Evolutionary conservation across 2,329 filamentous ascomycete species (phyloP).

Genomic region (Biscogniauxia marginata): DNA sequence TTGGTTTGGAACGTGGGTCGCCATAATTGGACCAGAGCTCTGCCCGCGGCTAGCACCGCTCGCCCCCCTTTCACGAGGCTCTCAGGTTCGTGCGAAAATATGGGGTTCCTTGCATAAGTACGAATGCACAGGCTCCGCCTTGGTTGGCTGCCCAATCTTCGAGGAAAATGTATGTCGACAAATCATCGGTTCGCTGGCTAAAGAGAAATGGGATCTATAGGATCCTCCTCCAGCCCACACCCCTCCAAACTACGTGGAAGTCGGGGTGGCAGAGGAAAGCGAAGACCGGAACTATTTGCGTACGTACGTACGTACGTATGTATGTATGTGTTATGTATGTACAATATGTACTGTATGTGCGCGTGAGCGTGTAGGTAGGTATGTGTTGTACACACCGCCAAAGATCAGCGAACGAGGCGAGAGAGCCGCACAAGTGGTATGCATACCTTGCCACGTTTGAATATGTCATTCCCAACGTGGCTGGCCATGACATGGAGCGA

Average conservation of each 20-base stretch:
- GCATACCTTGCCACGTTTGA: neutral
- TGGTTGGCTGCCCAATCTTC: neutral
- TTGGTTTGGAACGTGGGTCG: neutral
- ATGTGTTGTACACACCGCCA: neutral
- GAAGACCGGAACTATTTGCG: neutral
- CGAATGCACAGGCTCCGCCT: neutral
- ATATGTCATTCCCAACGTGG: neutral
- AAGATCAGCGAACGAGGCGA: neutral
- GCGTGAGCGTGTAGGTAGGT: neutral
- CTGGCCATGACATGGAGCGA: neutral
- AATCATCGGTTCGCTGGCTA: neutral
- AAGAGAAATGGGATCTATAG: neutral
- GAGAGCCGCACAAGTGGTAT: neutral
- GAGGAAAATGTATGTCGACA: neutral
- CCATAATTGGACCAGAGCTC: neutral
- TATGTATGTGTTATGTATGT: neutral
- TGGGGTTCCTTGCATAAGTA: neutral
- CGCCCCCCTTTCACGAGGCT: neutral
- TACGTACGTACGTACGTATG: neutral
- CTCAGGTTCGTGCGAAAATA: neutral
- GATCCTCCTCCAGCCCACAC: neutral
- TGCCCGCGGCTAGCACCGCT: neutral
- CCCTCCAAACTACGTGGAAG: neutral
- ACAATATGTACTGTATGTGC: neutral
- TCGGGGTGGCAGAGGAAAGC: neutral